Evolutionary conservation across 805 yeast species (phyloP).

Genomic region (Saccharomycopsis fermentans): DNA sequence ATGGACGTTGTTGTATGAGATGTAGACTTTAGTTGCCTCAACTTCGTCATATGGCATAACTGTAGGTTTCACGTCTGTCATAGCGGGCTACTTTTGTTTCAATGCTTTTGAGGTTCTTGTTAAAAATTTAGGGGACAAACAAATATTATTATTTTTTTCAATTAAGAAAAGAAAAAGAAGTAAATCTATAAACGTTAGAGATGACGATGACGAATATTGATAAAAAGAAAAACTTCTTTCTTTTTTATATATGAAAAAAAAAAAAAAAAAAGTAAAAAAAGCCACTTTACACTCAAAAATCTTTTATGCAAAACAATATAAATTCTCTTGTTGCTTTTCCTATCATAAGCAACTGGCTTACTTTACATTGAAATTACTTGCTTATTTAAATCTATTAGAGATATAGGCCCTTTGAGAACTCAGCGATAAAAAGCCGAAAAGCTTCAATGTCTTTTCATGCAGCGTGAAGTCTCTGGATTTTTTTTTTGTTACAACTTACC

Average conservation of each 20-base stretch:
- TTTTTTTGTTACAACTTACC: not conserved
- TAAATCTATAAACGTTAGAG: not conserved
- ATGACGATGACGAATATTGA: not conserved
- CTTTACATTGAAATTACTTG: not conserved
- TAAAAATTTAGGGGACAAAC: not conserved
- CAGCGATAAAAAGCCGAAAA: not conserved
- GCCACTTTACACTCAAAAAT: too few species aligned
- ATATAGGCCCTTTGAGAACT: too few species aligned
- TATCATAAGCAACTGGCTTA: too few species aligned
- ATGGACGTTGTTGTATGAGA: constrained; percentile 73
- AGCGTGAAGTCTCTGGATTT: not conserved
- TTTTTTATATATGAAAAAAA: not conserved
- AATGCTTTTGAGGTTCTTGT: not conserved
- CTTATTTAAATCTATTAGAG: too few species aligned
- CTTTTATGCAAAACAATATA: too few species aligned
- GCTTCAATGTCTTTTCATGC: not conserved
- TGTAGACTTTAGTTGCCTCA: constrained; percentile 47
- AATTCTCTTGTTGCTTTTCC: too few species aligned
- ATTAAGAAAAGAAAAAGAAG: not conserved
- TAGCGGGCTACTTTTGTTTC: not conserved
- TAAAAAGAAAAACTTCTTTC: not conserved
- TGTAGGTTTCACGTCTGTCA: constrained; percentile 10
- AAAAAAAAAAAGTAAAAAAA: too few species aligned
- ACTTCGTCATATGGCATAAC: constrained; percentile 18
- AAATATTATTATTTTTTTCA: not conserved